A percentile compares a stretch with the other conserved stretches of the same genome.
Conservation (phyloP, 176 grass and related monocot species). For the Eragrostis curvula region DNA sequence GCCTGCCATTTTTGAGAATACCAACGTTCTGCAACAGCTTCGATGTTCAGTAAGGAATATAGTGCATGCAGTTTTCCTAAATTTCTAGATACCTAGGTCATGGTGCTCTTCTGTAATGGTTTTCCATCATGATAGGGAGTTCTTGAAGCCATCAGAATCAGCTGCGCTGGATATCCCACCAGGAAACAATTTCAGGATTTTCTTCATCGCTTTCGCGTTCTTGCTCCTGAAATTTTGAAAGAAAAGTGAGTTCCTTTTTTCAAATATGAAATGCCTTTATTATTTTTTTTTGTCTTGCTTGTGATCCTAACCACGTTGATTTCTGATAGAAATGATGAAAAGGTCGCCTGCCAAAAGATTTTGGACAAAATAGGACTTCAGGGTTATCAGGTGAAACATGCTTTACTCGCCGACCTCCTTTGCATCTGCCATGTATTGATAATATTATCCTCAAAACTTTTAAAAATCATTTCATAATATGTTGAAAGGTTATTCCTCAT, state of each 20-base stretch:
- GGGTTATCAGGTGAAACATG: conserved; percentile 81
- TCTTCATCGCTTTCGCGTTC: conserved; percentile 89
- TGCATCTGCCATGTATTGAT: conserved; percentile 22
- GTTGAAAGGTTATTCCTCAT: background rate
- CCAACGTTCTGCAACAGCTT: conserved; percentile 89
- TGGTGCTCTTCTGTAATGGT: conserved; percentile 7
- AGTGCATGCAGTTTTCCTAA: background rate
- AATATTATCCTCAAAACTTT: background rate
- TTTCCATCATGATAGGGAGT: conserved; percentile 69
- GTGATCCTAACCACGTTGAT: conserved; percentile 27
- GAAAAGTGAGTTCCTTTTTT: conserved; percentile 65
- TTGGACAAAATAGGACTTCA: conserved; percentile 85
- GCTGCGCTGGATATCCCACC: conserved; percentile 97
- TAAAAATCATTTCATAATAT: background rate
- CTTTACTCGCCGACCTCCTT: background rate
- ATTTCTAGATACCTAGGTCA: conserved; percentile 23
- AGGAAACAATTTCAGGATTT: conserved; percentile 95
- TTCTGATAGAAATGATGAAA: conserved; percentile 82
- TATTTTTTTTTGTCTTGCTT: conserved; percentile 18
- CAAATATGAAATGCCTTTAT: background rate
- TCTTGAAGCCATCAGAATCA: conserved; percentile 99
- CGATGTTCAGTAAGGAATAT: conserved; percentile 83
- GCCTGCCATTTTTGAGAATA: conserved; percentile 90
- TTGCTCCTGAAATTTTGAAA: conserved; percentile 91
- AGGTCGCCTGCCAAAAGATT: conserved; percentile 78